These are phyloP conservation scores for Pseudogymnoascus sp. DNA, from an alignment of 2,329 filamentous ascomycete species.

Conservation along the genomic window DNA sequence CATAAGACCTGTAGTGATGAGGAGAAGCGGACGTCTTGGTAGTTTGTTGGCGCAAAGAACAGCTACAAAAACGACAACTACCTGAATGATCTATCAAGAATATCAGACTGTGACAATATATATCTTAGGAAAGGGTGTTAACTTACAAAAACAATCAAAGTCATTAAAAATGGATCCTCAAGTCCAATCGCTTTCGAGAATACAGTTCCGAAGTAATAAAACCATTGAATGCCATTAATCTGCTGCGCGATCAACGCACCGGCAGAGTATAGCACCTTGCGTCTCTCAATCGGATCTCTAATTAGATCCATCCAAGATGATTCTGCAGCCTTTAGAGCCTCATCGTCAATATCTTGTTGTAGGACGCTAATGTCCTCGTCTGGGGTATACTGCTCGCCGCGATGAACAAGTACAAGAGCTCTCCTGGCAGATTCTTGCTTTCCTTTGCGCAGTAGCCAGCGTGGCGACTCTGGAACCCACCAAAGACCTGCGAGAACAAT, in stretches of 20 bases:
- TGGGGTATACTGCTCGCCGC: conserved; percentile 28
- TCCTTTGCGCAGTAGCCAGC: conserved; percentile 29
- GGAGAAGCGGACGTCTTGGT: conserved; percentile 32
- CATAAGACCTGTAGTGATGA: conserved; percentile 35
- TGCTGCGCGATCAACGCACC: conserved; percentile 41
- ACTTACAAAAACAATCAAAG: conserved; percentile 22
- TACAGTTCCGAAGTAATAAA: conserved; percentile 38
- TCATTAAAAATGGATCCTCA: conserved; percentile 25
- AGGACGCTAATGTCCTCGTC: conserved; percentile 23
- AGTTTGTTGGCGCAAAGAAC: conserved; percentile 36
- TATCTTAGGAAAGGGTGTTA: not conserved
- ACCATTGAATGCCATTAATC: conserved; percentile 43
- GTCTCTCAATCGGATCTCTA: conserved; percentile 38
- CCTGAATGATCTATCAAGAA: conserved; percentile 31
- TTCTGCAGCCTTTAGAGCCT: conserved; percentile 21
- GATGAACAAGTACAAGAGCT: conserved; percentile 30
- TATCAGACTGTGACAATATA: not conserved
- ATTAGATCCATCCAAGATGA: conserved; percentile 35
- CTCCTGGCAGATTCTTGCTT: conserved; percentile 25
- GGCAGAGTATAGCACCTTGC: conserved; percentile 39
- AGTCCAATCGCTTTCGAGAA: conserved; percentile 38
- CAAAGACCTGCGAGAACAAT: conserved; percentile 21
- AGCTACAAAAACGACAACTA: conserved; percentile 34
- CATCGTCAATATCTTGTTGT: conserved; percentile 9
- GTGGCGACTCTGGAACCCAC: conserved; percentile 25